Base-by-base conservation (phyloP, 2,329 filamentous ascomycete genomes). In the Monosporascus cannonballus region DNA sequence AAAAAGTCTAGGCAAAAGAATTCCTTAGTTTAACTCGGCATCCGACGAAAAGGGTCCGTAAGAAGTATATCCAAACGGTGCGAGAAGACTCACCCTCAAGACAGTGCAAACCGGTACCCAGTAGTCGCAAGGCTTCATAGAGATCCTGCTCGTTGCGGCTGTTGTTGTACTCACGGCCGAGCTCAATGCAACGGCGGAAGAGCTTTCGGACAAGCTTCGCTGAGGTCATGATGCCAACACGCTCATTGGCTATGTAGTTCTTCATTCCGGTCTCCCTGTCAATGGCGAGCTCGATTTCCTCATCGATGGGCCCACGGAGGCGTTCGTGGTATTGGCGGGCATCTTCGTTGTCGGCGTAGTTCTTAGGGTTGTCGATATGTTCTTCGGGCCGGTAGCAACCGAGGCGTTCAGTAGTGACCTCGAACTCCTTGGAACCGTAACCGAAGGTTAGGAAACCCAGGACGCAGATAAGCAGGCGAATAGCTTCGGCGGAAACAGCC, bases 181-280 rank as follows among this genome's bases (percentile, higher is more conserved):
- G 82, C 62, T 93, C 79, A 61, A 96, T 90, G 63, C 83, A 90
- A 56, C 80, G 77, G 46, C 77, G 72, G 58, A 96, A 89, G 1
- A 95, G 82, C 56, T 81, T 78, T 50, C 89, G 83, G 55, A 96
- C 82, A 64, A 95, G 84, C 47, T 78, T 76, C 53, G 91, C 87
- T 48, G 90, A 96, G 45, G 88, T 96, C 72, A 88, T 89, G 67
- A 95, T 94, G 46, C 83, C 81, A 53, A 80, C 73, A 49, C 82
- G 75, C 68, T 96, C 92, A 57, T 91, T 91, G 39, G 92, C 90
- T 69, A 96, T 96, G 72, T 96, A 96, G 69, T 92, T 94, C 75
- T 97, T 97, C 73, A 96, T 77, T 61, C 87, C 88, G 6, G 85
- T 86, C 51, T 83, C 74, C 2, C 81, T 79, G 62, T 97, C 90